Evolutionary conservation across 345 rosid species (phyloP).

Genomic region (Viola odorata): DNA sequence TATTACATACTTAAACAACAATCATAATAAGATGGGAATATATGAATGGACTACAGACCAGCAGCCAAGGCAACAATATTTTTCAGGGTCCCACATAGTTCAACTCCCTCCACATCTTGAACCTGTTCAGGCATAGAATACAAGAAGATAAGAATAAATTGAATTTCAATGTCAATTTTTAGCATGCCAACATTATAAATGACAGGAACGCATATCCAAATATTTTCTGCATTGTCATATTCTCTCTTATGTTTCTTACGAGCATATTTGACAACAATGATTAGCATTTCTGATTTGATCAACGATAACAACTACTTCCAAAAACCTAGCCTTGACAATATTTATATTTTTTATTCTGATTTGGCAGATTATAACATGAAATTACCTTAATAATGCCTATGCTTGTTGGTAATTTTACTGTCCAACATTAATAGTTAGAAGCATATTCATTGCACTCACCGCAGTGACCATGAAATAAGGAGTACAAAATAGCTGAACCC

Average conservation of each 20-base stretch:
- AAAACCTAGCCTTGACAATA: neutral
- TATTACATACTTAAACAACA: neutral
- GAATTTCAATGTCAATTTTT: neutral
- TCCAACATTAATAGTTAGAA: neutral
- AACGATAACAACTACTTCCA: neutral
- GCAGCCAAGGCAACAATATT: constrained; percentile 94
- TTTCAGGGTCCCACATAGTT: constrained; percentile 93
- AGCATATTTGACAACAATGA: neutral
- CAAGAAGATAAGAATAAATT: neutral
- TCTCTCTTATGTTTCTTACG: too few relatives aligned
- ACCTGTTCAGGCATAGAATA: constrained; percentile 38
- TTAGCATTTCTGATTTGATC: neutral
- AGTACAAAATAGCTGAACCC: constrained; percentile 87
- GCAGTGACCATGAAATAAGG: constrained; percentile 82
- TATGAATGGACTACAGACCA: constrained; percentile 32
- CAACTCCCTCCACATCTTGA: constrained; percentile 93
- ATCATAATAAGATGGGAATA: neutral
- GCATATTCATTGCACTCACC: constrained; percentile 35
- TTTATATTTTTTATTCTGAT: neutral
- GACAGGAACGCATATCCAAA: neutral
- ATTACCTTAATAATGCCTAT: neutral
- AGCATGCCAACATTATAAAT: neutral
- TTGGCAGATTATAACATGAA: neutral
- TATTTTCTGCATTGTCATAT: too few relatives aligned
- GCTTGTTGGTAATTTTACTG: too few relatives aligned